Base-by-base conservation (phyloP, 805 yeast genomes). In the Pichia phayaonensis region DNA sequence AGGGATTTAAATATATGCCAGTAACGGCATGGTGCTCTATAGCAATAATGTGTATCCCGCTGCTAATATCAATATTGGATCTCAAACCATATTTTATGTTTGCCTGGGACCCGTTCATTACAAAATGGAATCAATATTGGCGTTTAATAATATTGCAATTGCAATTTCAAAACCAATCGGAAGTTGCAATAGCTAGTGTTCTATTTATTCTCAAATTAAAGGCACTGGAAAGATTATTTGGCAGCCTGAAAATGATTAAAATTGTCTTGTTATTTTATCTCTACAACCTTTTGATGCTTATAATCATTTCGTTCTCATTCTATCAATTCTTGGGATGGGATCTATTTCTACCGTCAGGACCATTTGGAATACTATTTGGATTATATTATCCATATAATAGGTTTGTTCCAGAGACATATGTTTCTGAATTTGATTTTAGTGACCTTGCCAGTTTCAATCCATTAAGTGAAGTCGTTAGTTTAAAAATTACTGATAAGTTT, bases 151-250 rank as follows among this genome's bases (percentile, higher is more conserved):
- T 73, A 8, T 74, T 71, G 56, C 87, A 80, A 59, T 26, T 77
- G 13, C 68, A 77, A n/a, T 77, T 78, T 46, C 69, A 77, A 42
- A 81, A 79, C 59, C 86, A 81, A 60, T 74, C 83, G 6, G 86
- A 83, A 62, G 78, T 74, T 51, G 50, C 77, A 21, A 55, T 80
- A 3, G 59, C 72, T 2, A 59, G 74, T 12, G 61, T 77, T 15
- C 58, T 82, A 40, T 61, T 79, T 11, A 69, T 72, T 72, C 71
- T 78, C 51, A 75, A 76, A 46, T 73, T 74, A 57, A 79, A 82
- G 60, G 74, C 72, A 40, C 54, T 83, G 47, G 89, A 83, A 63
- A 61, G 87, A 46, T 63, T 77, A 45, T 73, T 73, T 59, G 87
- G 87, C 1, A 73, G 82, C 13, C 63, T 74, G 44, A 79, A 77